Evolutionary conservation across 768 basidiomycete genomes (phyloP), one percentile per base, ranked within the genome.

Genomic region (Boletales sp.): DNA sequence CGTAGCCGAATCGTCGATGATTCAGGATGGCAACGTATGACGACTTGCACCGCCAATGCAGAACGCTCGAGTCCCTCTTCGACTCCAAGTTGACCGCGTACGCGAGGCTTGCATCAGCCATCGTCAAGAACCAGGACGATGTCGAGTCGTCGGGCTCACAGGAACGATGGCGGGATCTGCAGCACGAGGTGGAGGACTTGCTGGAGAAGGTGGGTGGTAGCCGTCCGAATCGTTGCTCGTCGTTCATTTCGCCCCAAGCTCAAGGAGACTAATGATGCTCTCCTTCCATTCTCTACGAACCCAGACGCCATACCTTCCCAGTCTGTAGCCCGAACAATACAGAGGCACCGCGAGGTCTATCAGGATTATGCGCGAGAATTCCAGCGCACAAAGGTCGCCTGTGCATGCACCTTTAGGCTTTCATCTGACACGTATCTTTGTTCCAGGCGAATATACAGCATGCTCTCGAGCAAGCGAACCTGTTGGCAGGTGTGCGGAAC

Each of bases 21-120:
- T 32, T 32, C 8, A 19, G 5, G 34, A 91, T 90, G 87, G 76
- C 85, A 50, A 83, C 74, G 57, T 94, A 94, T 73, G 95, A 98
- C 59, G 81, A 86, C 48, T 77, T 97, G 30, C 89, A 97, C 61
- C 75, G 93, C 47, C 93, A 95, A 69, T 91, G 91, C 70, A 79
- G 94, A 60, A 94, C 94, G 5, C 82, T 97, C 24, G 95, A 98
- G 65, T 91, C 92, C 40, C 78, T 92, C 19, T 88, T 98, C 55
- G 92, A 97, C 64, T 74, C 87, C 30, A 95, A 97, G 67, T 77
- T 99, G 29, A 91, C 91, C 1, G 77, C 90, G 10, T 98, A 98
- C 69, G 83, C 91, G 17, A 89, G 91, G 58, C 75, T 97, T 37
- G 92, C 89, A 8, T 80, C 87, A 5, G 76, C 75, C 29, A 76